Percentiles rank a stretch among this genome's conserved stretches.
Conservation (phyloP, 371 early-diverging fungal species). For the Apophysomyces elegans region DNA sequence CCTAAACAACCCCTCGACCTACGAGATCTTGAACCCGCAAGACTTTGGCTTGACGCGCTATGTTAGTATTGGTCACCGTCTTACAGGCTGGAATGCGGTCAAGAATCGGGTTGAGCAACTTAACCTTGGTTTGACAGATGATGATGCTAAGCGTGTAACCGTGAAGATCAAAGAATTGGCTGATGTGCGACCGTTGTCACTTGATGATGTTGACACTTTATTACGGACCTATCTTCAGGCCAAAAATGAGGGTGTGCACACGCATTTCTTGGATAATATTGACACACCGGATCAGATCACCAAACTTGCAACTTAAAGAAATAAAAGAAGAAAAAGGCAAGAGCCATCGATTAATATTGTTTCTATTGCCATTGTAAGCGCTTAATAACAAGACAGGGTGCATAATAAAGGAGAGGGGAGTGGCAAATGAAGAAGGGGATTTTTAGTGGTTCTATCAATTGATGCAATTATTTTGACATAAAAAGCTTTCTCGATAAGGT, state of each 20-base stretch:
- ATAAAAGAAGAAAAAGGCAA: neutral
- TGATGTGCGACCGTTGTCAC: slow-evolving; percentile 87
- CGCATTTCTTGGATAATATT: slow-evolving; percentile 18
- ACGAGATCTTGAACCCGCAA: slow-evolving; percentile 95
- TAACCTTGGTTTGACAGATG: slow-evolving; percentile 81
- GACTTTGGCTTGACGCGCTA: slow-evolving; percentile 98
- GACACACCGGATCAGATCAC: slow-evolving; percentile 25
- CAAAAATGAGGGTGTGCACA: slow-evolving; percentile 24
- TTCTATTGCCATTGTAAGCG: neutral
- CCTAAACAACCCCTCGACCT: slow-evolving; percentile 95
- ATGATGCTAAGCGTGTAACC: slow-evolving; percentile 91
- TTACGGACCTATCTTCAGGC: slow-evolving; percentile 36
- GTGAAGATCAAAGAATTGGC: slow-evolving; percentile 92
- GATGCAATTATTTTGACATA: too few species aligned
- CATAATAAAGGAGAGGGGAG: neutral
- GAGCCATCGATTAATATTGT: neutral
- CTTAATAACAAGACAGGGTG: neutral
- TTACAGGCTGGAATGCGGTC: slow-evolving; percentile 98
- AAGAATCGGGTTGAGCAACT: slow-evolving; percentile 94
- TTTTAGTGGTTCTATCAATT: too few species aligned
- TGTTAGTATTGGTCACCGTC: slow-evolving; percentile 93
- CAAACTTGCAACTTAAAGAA: neutral
- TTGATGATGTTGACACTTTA: slow-evolving; percentile 89
- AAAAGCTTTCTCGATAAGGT: neutral
- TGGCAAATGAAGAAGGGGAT: neutral